Percentiles rank a stretch among this genome's conserved stretches.
These are phyloP conservation scores for Pestalotiopsis sp. DNA, from an alignment of 2,329 filamentous ascomycete species.

Conservation along the genomic window DNA sequence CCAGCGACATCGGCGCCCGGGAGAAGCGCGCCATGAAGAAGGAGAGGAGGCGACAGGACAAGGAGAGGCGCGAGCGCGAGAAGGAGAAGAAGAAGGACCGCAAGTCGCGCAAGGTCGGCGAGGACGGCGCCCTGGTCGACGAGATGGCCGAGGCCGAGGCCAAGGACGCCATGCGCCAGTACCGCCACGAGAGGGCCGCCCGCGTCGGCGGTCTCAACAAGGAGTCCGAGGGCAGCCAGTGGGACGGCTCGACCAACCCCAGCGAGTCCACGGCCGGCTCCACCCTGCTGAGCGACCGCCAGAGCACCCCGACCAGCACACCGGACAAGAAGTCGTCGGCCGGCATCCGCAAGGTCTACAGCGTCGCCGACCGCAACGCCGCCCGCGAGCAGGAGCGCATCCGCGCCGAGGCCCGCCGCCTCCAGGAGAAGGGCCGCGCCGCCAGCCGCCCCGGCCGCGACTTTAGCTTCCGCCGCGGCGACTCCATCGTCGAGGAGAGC, in stretches of 20 bases:
- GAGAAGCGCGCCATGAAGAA: constrained; percentile 55
- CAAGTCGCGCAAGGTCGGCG: constrained; percentile 47
- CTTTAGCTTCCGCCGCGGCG: constrained; percentile 56
- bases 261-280: constrained; percentile 65
- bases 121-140: constrained; percentile 66
- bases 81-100: constrained; percentile 45
- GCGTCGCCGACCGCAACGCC: constrained; percentile 57
- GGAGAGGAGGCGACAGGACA: constrained; percentile 53
- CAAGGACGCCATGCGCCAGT: constrained; percentile 73
- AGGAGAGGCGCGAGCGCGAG: constrained; percentile 37
- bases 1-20: constrained; percentile 57
- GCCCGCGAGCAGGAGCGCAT: constrained; percentile 56
- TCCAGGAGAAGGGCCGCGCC: constrained; percentile 56
- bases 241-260: constrained; percentile 74
- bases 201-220: constrained; percentile 89
- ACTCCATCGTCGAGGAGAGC: constrained; percentile 31
- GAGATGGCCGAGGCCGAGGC: constrained; percentile 65
- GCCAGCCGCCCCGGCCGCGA: constrained; percentile 38
- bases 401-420: constrained; percentile 56
- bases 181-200: constrained; percentile 84
- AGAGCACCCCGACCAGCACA: constrained; percentile 59
- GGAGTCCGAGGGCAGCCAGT: constrained; percentile 75
- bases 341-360: constrained; percentile 66
- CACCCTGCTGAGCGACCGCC: constrained; percentile 61
- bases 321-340: constrained; percentile 44